phyloP scores from a whole-genome alignment of 805 yeast genomes.

The Spathaspora hagerdaliae region DNA sequence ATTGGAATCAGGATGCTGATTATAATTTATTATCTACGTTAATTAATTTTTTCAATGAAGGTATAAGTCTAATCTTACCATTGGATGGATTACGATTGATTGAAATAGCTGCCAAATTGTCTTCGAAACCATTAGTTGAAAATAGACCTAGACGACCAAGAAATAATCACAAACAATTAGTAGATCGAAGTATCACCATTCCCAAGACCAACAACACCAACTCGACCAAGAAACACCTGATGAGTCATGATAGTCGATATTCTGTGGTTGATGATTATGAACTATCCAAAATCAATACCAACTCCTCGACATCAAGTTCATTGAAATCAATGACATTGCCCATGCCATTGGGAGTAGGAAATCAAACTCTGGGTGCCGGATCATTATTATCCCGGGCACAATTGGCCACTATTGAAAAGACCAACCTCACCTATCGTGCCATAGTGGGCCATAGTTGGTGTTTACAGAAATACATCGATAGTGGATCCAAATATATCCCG shows the following conservation, averaged over 20 bases:
- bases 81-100: constrained; percentile 59
- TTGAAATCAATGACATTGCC: constrained; percentile 39
- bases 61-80: constrained; percentile 57
- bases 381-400: constrained; percentile 38
- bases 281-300: constrained; percentile 46
- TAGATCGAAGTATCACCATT: constrained; percentile 47
- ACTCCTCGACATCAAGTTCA: constrained; percentile 40
- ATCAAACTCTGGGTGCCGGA: constrained; percentile 36
- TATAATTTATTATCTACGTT: constrained; percentile 60
- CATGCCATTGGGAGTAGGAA: constrained; percentile 41
- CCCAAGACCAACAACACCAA: constrained; percentile 29
- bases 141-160: constrained; percentile 12
- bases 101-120: constrained; percentile 58
- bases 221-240: no score
- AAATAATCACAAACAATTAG: constrained; percentile 40
- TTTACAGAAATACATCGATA: constrained; percentile 20
- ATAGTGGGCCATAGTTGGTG: constrained; percentile 51
- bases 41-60: constrained; percentile 77
- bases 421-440: constrained; percentile 50
- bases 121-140: constrained; percentile 51
- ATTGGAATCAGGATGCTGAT: constrained; percentile 72
- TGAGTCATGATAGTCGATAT: no score
- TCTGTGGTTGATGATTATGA: constrained; percentile 59
- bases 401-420: constrained; percentile 41
- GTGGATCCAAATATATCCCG: constrained; percentile 26